A percentile compares a stretch with the other conserved stretches of the same genome.
Evolutionary conservation across 2,329 filamentous ascomycete genomes (phyloP).

Genomic region (Nannizziopsis arthrosporioides): DNA sequence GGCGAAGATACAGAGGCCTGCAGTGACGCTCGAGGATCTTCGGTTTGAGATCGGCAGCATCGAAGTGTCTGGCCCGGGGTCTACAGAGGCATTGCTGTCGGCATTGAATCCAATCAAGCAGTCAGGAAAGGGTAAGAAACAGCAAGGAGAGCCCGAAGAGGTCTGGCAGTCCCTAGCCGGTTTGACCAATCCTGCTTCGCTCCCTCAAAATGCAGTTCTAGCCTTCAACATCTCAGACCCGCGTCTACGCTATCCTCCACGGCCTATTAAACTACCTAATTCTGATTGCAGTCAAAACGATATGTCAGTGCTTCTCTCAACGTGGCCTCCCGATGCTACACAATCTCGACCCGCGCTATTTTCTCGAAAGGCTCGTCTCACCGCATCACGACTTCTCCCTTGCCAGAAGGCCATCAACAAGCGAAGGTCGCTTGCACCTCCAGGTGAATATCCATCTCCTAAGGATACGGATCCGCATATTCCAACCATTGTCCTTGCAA

Average conservation of each 20-base stretch:
- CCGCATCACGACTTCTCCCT: slow-evolving; percentile 54
- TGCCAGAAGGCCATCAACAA: slow-evolving; percentile 71
- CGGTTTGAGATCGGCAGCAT: slow-evolving; percentile 64
- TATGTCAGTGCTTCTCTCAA: slow-evolving; percentile 50
- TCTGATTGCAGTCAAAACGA: slow-evolving; percentile 27
- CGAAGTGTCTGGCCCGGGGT: slow-evolving; percentile 58
- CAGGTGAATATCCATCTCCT: slow-evolving; percentile 51
- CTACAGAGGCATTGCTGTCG: slow-evolving; percentile 64
- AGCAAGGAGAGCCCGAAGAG: slow-evolving; percentile 25
- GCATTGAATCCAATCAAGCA: slow-evolving; percentile 48
- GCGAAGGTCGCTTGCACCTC: slow-evolving; percentile 51
- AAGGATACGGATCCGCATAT: slow-evolving; percentile 59
- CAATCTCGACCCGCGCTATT: slow-evolving; percentile 48
- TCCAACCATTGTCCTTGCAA: slow-evolving; percentile 59
- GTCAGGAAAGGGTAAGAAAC: slow-evolving; percentile 15
- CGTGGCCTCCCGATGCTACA: slow-evolving; percentile 54
- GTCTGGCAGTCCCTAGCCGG: slow-evolving; percentile 34
- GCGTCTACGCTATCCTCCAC: slow-evolving; percentile 64
- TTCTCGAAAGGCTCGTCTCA: slow-evolving; percentile 52
- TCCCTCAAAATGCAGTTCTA: slow-evolving; percentile 60
- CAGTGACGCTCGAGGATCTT: slow-evolving; percentile 52
- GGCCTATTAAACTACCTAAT: slow-evolving; percentile 37
- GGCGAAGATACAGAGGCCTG: slow-evolving; percentile 51
- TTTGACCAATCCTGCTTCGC: slow-evolving; percentile 55
- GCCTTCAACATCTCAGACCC: slow-evolving; percentile 68